Percentiles rank a stretch among this genome's conserved stretches.
Evolutionary conservation across 2,329 filamentous ascomycete species (phyloP).

Genomic region (Botrytis sinoallii): DNA sequence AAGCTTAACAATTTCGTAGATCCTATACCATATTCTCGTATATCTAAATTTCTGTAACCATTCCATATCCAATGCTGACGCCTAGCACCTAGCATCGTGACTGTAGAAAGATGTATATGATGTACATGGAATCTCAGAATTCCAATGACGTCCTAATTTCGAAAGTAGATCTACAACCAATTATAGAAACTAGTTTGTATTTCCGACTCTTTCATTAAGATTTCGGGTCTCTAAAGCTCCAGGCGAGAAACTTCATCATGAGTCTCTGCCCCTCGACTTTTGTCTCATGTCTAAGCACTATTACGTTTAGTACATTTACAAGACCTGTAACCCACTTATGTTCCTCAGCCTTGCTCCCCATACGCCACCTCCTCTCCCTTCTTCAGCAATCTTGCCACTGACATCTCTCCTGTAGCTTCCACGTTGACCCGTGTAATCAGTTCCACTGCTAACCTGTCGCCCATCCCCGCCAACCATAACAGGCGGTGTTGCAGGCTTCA

Average conservation of each 20-base stretch:
- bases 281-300: background rate
- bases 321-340: constrained; percentile 33
- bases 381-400: constrained; percentile 71
- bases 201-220: background rate
- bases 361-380: constrained; percentile 47
- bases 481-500: constrained; percentile 53
- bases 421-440: constrained; percentile 47
- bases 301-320: background rate
- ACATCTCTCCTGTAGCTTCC: constrained; percentile 51
- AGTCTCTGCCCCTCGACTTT: background rate
- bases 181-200: background rate
- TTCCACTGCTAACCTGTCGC: constrained; percentile 55
- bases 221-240: background rate
- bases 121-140: background rate
- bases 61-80: background rate
- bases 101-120: background rate
- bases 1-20: background rate
- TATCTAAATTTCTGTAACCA: background rate
- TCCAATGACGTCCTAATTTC: background rate
- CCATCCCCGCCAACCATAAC: constrained; percentile 46
- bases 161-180: background rate
- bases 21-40: background rate
- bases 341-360: constrained; percentile 41
- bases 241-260: background rate
- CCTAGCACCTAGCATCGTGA: background rate